Base-by-base conservation (phyloP, 1,139 yeast genomes). In the Geotrichum citri-aurantii region DNA sequence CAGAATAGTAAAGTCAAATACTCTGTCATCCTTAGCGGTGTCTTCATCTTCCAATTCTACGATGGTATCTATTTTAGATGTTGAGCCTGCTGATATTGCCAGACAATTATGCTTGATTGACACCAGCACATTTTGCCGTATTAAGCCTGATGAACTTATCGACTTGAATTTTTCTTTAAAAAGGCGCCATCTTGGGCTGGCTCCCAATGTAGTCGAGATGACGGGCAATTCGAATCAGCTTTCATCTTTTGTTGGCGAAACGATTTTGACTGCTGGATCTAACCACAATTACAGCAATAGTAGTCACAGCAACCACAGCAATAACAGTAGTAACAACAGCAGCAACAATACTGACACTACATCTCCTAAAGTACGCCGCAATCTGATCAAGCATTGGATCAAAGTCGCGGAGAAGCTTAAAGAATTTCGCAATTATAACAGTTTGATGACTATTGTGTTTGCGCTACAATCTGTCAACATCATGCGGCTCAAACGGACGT, bases 41-140 rank as follows among this genome's bases (percentile, higher is more conserved):
- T 44, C 50, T 17, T 44, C 50, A 7, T 24, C 40, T 42, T 47
- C 47, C 4, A 26, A 33, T 46, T 31, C 59, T 10, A 14, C 10
- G n/a, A 31, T 44, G 11, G 50, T 67, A 40, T 55, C 64, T 80
- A 81, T 65, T 70, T 74, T 85, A 33, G 93, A 88, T 63, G 80
- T 86, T 66, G 90, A 88, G 68, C 87, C 95, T 0, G 75, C 85
- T 62, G 97, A 90, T 66, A 75, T 89, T 51, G 97, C 97, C 2
- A 86, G 86, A 67, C 97, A 91, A 69, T 76, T 92, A 61, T 88
- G 97, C 0, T 74, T 88, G 49, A 81, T 92, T 65, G 97, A 92
- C 72, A 84, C 88, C 8, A 80, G 78, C 52, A 79, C 90, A 52
- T 90, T 87, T 70, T 77, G 88, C 64, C 72, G 81, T 2, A 82